These are phyloP conservation scores for Hanseniaspora jakobsenii DNA, from an alignment of 805 yeast species.

Conservation along the genomic window DNA sequence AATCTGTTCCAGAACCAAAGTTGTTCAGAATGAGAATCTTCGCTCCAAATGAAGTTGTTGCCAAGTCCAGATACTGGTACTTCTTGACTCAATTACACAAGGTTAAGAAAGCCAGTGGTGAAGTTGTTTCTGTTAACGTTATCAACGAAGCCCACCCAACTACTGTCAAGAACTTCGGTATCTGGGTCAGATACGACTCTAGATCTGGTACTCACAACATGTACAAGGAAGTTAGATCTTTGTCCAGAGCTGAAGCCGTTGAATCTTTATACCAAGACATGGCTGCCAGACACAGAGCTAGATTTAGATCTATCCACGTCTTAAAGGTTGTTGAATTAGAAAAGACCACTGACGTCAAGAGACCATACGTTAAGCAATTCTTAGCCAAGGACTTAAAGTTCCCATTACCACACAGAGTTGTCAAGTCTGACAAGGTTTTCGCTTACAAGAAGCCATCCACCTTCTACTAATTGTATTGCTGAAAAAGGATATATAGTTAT, in stretches of 20 bases:
- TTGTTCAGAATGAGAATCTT: slow-evolving; percentile 99
- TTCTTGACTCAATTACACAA: slow-evolving; percentile 98
- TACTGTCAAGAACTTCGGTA: slow-evolving; percentile 98
- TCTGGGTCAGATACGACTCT: slow-evolving; percentile 99
- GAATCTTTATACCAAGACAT: slow-evolving; percentile 97
- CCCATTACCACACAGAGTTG: slow-evolving; percentile 99
- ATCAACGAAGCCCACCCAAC: slow-evolving; percentile 94
- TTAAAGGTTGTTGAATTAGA: slow-evolving; percentile 98
- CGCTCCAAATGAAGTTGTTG: slow-evolving; percentile 97
- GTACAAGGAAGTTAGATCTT: slow-evolving; percentile 99
- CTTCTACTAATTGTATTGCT: slow-evolving; percentile 56
- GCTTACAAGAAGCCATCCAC: slow-evolving; percentile 92
- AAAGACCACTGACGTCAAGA: slow-evolving; percentile 95
- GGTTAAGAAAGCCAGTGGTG: slow-evolving; percentile 99
- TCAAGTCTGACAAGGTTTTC: slow-evolving; percentile 77
- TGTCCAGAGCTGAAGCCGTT: slow-evolving; percentile 97
- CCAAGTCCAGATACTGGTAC: slow-evolving; percentile 99
- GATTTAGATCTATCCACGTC: slow-evolving; percentile 99
- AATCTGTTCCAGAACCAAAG: slow-evolving; percentile 98
- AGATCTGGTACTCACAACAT: slow-evolving; percentile 99
- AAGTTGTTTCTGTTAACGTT: slow-evolving; percentile 83
- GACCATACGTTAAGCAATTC: slow-evolving; percentile 98
- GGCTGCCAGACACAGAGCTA: slow-evolving; percentile 99
- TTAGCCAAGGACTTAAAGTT: slow-evolving; percentile 88
- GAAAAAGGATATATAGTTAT: slow-evolving; percentile 8